Evolutionary conservation across 192 early-diverging fungal genomes (phyloP), one percentile per base, ranked within the genome.

Genomic region (Funneliformis mosseae): DNA sequence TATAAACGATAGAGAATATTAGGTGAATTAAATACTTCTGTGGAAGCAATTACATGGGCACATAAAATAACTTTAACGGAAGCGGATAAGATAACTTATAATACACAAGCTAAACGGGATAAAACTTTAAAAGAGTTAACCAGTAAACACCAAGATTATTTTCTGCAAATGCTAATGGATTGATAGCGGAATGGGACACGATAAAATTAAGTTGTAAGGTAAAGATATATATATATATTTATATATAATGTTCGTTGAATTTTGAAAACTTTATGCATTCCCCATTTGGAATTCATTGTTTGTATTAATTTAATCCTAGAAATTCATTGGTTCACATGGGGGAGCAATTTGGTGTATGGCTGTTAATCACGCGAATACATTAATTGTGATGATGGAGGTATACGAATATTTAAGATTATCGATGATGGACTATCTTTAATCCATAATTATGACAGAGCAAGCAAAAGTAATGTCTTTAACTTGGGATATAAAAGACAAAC

Each of bases 261-360:
- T 33, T 60, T 55, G 48, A 25, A 55, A 21, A n/a, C 14, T 5
- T 33, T 27, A 23, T 33, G 28, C 11, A 14, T 42, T 38, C 4
- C 1, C 1, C n/a, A n/a, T 9, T 9, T 46, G 59, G 50, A 14
- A 55, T 68, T 28, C 4, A 23, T 18, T 14, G n/a, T 38, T 33
- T 59, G 25, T 25, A 18, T 7, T 62, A 12, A n/a, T n/a, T n/a
- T n/a, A n/a, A n/a, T n/a, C n/a, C 33, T 83, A 91, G 87, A 85
- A 87, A 42, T 88, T 88, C 4, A 88, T 92, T 6, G 93, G 95
- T 78, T 93, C 93, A 55, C 90, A 93, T 76, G 97, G 97, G 81
- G 97, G 97, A 23, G 92, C 96, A 4, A 88, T 99, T 43, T 98
- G 97, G 97, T 97, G 95, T 83, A 94, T 97, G 90, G 90, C 95